Percentiles rank a stretch among this genome's conserved stretches.
Evolutionary conservation across 164 flowering plant species (phyloP).

Genomic region (Berberis vulgaris): DNA sequence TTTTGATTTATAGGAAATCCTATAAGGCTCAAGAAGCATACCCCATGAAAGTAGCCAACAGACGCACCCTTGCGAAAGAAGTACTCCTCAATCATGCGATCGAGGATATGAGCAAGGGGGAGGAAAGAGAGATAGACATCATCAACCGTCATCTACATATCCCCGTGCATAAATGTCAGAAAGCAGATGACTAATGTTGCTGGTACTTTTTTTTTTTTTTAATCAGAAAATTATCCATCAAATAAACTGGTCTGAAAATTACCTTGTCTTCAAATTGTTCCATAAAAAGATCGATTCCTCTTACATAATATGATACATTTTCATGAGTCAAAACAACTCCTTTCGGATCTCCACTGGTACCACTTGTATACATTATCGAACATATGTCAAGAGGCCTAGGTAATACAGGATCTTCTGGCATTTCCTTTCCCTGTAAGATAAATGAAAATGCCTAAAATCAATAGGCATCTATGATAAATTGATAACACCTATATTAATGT

Average conservation of each 20-base stretch:
- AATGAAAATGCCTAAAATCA: slow-evolving; percentile 3
- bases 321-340: slow-evolving; percentile 90
- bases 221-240: not conserved
- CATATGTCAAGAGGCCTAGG: slow-evolving; percentile 55
- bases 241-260: not conserved
- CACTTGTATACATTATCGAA: slow-evolving; percentile 98
- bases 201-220: no score
- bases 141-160: slow-evolving; percentile 69
- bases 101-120: slow-evolving; percentile 96
- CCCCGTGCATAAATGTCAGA: slow-evolving; percentile 8
- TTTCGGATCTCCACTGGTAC: slow-evolving; percentile 95
- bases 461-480: not conserved
- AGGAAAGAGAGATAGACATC: slow-evolving; percentile 92
- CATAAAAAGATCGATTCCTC: slow-evolving; percentile 69
- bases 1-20: no score
- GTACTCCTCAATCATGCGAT: slow-evolving; percentile 87
- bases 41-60: slow-evolving; percentile 96
- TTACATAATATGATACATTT: slow-evolving; percentile 34
- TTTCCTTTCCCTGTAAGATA: slow-evolving; percentile 54
- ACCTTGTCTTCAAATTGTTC: slow-evolving; percentile 96
- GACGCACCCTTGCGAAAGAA: slow-evolving; percentile 91
- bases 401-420: slow-evolving; percentile 37
- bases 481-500: no score
- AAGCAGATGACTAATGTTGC: not conserved
- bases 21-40: slow-evolving; percentile 20